Evolutionary conservation across 2,329 filamentous ascomycete species (phyloP), one percentile per base, ranked within the genome.

Genomic region (Aspergillus spinulosporus): DNA sequence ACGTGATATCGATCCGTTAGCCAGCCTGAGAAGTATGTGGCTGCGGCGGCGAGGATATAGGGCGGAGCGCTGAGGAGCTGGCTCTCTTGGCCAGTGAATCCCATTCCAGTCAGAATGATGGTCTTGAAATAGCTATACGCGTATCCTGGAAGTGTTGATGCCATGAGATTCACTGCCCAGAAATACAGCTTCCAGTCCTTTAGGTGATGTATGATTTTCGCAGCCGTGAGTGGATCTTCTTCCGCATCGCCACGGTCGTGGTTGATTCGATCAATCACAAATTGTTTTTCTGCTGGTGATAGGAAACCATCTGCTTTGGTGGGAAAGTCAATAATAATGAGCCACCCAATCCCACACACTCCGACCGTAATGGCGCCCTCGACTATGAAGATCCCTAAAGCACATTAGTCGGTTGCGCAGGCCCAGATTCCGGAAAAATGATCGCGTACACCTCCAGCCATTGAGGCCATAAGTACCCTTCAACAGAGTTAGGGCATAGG

Each of bases 271-370:
- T 54, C 64, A 39, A 72, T 62, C n/a, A 76, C 63, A 50, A 73
- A 66, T 2, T 61, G 57, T 21, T 65, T 58, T 54, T 66, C 63
- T 11, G 59, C 56, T 0, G 59, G 59, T 3, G 54, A 65, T 4
- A 71, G 58, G 57, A 70, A 69, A 15, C 54, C 55, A 6, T 56
- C 60, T n/a, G 67, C 61, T 45, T 64, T 61, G 40, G 68, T 64
- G 4, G 71, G 69, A 60, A 75, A 76, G 46, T 75, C 74, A n/a
- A 76, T 71, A 59, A 78, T 71, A 44, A 75, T 66, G 53, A 72
- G 74, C 56, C 64, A 70, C 4, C 65, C 66, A 14, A 66, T 15
- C 6, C 66, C 53, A 15, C 70, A 70, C 49, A 75, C 60, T 12
- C 63, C 57, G 15, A 66, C 59, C 6, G 71, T 74, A n/a, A 69